Conservation (phyloP, 192 early-diverging fungal species). For the Rhizophlyctis rosea region DNA sequence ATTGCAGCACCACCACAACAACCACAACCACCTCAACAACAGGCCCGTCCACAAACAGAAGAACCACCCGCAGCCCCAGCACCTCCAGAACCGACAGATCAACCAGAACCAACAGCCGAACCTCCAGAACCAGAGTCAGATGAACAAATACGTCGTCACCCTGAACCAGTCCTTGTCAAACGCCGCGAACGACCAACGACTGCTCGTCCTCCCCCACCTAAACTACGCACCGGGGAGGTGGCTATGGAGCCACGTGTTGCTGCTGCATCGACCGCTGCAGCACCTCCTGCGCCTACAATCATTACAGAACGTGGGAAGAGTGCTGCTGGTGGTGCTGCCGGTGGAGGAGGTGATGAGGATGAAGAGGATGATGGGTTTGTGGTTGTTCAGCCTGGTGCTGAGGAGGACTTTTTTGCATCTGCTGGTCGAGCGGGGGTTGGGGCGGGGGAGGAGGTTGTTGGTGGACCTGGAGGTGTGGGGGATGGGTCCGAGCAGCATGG, state of each 20-base stretch:
- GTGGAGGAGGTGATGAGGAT: no score
- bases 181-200: slow-evolving; percentile 48
- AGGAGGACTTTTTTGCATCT: slow-evolving; percentile 15
- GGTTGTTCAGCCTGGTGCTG: slow-evolving; percentile 36
- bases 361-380: slow-evolving; percentile 50
- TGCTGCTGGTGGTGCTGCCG: no score
- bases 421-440: slow-evolving; percentile 3
- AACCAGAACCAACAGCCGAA: slow-evolving; percentile 10
- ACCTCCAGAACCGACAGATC: slow-evolving; percentile 14
- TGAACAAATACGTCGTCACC: no score
- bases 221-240: slow-evolving; percentile 34
- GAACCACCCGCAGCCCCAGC: slow-evolving; percentile 2
- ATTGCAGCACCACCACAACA: not conserved
- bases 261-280: no score
- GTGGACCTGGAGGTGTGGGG: no score
- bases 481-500: no score
- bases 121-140: no score
- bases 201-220: slow-evolving; percentile 53
- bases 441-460: not conserved
- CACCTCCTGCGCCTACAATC: no score
- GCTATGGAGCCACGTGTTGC: no score
- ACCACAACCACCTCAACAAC: not conserved
- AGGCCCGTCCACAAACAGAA: slow-evolving; percentile 6
- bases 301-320: no score
- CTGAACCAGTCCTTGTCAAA: no score